Conservation (phyloP, 2,329 filamentous ascomycete species). For the Phialophora expanda region DNA sequence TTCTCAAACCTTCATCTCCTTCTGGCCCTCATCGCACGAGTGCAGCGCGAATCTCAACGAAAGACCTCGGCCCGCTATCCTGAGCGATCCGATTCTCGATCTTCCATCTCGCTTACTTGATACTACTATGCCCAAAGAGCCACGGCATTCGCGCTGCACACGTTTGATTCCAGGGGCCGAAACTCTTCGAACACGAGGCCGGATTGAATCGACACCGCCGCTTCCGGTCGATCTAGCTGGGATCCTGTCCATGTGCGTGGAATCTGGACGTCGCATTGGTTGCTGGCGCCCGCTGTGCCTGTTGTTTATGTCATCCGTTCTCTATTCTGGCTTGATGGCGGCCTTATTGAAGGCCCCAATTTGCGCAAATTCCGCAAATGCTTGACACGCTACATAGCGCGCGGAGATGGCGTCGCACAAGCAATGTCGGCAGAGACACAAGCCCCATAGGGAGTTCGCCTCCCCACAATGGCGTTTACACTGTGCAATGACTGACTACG, state of each 20-base stretch:
- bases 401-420: constrained; percentile 9
- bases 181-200: background rate
- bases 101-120: background rate
- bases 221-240: constrained; percentile 3
- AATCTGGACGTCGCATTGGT: constrained; percentile 9
- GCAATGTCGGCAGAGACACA: constrained; percentile 10
- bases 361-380: constrained; percentile 11
- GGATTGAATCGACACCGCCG: background rate
- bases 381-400: background rate
- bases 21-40: background rate
- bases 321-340: constrained; percentile 4
- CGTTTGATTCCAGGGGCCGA: constrained; percentile 4
- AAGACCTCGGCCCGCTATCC: constrained; percentile 1
- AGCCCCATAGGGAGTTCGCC: background rate
- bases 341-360: background rate
- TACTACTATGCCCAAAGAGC: constrained; percentile 2
- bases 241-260: constrained; percentile 1
- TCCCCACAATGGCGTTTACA: constrained; percentile 13
- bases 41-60: background rate
- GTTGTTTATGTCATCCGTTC: constrained; percentile 8
- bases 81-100: constrained; percentile 8
- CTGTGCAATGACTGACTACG: background rate
- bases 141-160: background rate
- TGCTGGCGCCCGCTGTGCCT: background rate
- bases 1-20: background rate